Percentiles rank a stretch among this genome's conserved stretches.
Evolutionary conservation across 139 green algal species (phyloP).

Genomic region (Tetratostichococcus sp.): DNA sequence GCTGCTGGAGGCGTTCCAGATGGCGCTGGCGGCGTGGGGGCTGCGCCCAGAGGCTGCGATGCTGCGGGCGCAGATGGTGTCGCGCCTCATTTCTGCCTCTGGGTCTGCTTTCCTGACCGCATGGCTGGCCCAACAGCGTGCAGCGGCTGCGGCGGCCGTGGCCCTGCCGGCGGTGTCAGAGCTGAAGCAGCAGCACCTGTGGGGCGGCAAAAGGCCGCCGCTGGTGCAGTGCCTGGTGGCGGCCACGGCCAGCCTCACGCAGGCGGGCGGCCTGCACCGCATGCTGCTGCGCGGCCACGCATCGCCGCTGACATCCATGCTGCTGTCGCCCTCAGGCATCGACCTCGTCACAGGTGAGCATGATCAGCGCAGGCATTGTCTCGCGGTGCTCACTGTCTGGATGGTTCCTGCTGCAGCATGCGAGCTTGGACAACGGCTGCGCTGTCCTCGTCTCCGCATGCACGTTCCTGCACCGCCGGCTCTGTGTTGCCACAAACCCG

Average conservation of each 20-base stretch:
- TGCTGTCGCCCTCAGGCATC: conserved; percentile 63
- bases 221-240: conserved; percentile 43
- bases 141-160: too few relatives aligned
- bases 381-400: too few relatives aligned
- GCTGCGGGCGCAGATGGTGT: conserved; percentile 70
- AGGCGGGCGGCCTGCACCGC: conserved; percentile 75
- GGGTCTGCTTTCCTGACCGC: conserved; percentile 5
- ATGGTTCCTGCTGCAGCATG: too few relatives aligned
- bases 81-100: conserved; percentile 56
- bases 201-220: neutral
- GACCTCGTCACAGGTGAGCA: conserved; percentile 62
- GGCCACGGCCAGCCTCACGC: conserved; percentile 58
- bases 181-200: neutral
- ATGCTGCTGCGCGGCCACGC: conserved; percentile 73
- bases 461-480: too few relatives aligned
- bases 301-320: conserved; percentile 41
- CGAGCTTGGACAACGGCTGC: too few relatives aligned
- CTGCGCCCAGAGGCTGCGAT: conserved; percentile 53
- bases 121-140: conserved; percentile 1
- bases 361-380: neutral
- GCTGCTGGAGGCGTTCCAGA: conserved; percentile 73
- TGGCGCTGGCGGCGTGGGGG: conserved; percentile 59
- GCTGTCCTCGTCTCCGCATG: too few relatives aligned
- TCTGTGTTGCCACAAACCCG: too few relatives aligned
- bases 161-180: neutral